A percentile compares a stretch with the other conserved stretches of the same genome.
Conservation (phyloP, 2,329 filamentous ascomycete species). For the Hymenoscyphus infarciens region DNA sequence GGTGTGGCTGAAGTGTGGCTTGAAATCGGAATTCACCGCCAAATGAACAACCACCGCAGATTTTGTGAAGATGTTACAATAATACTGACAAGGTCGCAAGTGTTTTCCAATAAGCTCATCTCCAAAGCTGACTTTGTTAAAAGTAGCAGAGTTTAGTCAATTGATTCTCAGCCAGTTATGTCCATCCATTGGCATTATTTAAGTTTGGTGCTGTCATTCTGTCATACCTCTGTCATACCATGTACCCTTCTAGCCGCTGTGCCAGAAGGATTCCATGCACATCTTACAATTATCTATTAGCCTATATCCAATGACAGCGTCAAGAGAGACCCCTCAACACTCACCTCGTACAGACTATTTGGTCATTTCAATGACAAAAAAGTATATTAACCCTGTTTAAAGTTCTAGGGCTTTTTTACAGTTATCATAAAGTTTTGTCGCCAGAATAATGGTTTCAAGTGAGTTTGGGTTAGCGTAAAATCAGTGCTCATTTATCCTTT, state of each 20-base stretch:
- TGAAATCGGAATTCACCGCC: neutral
- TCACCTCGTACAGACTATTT: too few species aligned
- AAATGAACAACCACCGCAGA: too few species aligned
- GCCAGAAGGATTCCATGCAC: neutral
- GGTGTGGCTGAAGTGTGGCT: slow-evolving; percentile 1
- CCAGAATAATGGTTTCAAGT: too few species aligned
- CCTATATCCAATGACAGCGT: neutral
- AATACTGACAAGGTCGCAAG: too few species aligned
- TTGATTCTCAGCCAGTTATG: neutral
- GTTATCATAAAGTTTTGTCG: too few species aligned
- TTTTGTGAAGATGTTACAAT: too few species aligned
- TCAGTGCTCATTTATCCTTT: too few species aligned
- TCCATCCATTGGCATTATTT: neutral
- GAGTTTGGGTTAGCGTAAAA: too few species aligned
- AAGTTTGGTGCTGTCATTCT: neutral
- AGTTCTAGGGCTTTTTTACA: too few species aligned
- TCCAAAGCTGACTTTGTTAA: neutral
- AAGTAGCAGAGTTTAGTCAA: neutral
- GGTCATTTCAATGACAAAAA: too few species aligned
- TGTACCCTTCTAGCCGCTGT: neutral
- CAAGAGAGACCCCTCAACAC: neutral
- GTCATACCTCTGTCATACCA: neutral
- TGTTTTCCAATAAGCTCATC: neutral
- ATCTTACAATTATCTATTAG: neutral
- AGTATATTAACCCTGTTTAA: too few species aligned